Base-by-base conservation (phyloP, 441 rosid species). In the Gossypium aridum region DNA sequence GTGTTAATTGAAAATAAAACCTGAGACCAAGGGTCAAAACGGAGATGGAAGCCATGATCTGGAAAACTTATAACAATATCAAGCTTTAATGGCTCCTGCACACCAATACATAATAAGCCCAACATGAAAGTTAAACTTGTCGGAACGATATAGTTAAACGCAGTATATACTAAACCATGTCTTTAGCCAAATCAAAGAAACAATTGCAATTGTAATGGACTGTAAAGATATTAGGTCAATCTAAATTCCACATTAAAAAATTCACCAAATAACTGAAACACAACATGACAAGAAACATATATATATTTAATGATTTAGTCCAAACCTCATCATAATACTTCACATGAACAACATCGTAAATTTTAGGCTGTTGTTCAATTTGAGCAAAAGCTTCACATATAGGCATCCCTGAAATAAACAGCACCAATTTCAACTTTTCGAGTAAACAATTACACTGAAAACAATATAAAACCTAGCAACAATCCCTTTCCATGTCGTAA, bases 21-120 rank as follows among this genome's bases (percentile, higher is more conserved):
- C 96, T 95, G 99, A 22, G 99, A 93, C 97, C 94, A 93, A 55
- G 99, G 97, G 85, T 95, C 99, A 72, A 95, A 95, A 7, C 98
- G 90, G 43, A 95, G 92, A 78, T 95, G 98, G 83, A 93, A 95
- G 3, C 98, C 99, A 72, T 93, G 98, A 84, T 95, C 98, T 0
- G 98, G 99, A 80, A 93, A 91, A 84, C 98, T 90, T 62, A 91
- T 87, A 28, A 93, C 94, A n/a, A 91, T 83, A 80, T 95, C 99
- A 60, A 91, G 77, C 68, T 93, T 90, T 39, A 95, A 85, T 63
- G 99, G 98, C 79, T 93, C 98, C 98, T 95, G 81, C 60, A 14
- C 2, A 43, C 43, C 39, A 59, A 28, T 13, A 12, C 25, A 47
- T 39, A 9, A 45, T 13, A 19, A 72, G 76, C 7, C 31, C 13